A percentile compares a stretch with the other conserved stretches of the same genome.
Conservation (phyloP, 1,284 basidiomycete genomes). For the Apiotrichum akiyoshidainum region DNA sequence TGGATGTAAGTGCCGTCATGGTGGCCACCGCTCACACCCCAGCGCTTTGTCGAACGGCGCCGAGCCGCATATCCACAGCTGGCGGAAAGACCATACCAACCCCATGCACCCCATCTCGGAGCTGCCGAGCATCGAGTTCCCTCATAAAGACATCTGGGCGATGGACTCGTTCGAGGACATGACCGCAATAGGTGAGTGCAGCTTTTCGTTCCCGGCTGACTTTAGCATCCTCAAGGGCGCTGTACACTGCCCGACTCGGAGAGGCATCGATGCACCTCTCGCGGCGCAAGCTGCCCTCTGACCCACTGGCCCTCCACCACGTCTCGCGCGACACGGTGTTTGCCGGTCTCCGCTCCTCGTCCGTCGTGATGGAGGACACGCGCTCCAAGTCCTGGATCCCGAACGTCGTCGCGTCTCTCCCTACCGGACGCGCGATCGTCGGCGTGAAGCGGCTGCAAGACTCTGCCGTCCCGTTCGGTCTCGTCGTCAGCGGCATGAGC, state of each 20-base stretch:
- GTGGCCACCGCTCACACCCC: background rate
- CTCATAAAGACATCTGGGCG: conserved; percentile 31
- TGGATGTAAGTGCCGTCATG: conserved; percentile 29
- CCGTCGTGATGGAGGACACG: conserved; percentile 30
- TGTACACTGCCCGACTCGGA: conserved; percentile 9
- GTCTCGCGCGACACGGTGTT: conserved; percentile 27
- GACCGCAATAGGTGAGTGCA: conserved; percentile 28
- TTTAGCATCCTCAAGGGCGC: conserved; percentile 19
- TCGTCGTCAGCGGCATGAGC: conserved; percentile 35
- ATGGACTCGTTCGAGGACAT: conserved; percentile 35
- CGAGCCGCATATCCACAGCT: conserved; percentile 39
- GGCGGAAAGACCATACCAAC: conserved; percentile 25
- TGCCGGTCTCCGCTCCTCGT: conserved; percentile 31
- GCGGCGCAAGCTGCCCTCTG: conserved; percentile 26
- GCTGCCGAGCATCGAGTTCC: conserved; percentile 26
- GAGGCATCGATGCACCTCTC: conserved; percentile 16
- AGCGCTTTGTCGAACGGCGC: conserved; percentile 25
- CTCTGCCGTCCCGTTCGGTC: conserved; percentile 42
- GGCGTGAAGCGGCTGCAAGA: conserved; percentile 38
- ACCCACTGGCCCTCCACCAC: conserved; percentile 37
- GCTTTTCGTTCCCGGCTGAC: background rate
- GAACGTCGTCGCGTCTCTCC: conserved; percentile 20
- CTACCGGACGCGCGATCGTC: conserved; percentile 33
- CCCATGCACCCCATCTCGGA: conserved; percentile 12
- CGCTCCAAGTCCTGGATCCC: conserved; percentile 7